phyloP scores from a whole-genome alignment of 495 filamentous ascomycete species.

The Xylaria curta region DNA sequence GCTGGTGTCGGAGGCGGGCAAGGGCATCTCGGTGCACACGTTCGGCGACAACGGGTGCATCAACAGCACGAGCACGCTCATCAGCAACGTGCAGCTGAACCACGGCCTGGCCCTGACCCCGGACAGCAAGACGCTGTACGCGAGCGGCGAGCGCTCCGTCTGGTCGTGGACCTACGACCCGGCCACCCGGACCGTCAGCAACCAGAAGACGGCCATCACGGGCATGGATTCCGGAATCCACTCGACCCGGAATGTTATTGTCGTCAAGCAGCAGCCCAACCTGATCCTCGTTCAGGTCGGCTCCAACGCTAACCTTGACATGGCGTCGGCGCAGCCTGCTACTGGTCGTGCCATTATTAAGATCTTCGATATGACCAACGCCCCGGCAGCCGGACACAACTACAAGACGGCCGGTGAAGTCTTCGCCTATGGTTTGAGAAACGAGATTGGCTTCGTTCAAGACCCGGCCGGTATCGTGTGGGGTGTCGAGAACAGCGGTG shows the following conservation, averaged over 20 bases:
- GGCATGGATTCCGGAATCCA: conserved; percentile 66
- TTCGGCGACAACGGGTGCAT: conserved; percentile 59
- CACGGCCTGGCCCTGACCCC: conserved; percentile 69
- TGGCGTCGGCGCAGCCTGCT: conserved; percentile 47
- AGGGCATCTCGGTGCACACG: conserved; percentile 60
- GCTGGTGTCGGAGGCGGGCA: conserved; percentile 61
- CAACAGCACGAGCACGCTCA: conserved; percentile 43
- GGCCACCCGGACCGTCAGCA: conserved; percentile 47
- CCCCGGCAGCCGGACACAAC: conserved; percentile 46
- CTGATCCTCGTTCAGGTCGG: conserved; percentile 65
- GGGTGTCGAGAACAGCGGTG: conserved; percentile 73
- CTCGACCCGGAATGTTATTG: conserved; percentile 64
- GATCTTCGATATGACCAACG: conserved; percentile 63
- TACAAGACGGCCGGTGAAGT: conserved; percentile 61
- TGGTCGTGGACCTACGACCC: conserved; percentile 68
- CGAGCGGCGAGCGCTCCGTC: conserved; percentile 61
- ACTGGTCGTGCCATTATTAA: conserved; percentile 67
- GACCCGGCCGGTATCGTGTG: conserved; percentile 68
- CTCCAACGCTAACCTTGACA: conserved; percentile 66
- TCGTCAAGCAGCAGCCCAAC: conserved; percentile 59
- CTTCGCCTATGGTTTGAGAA: conserved; percentile 70
- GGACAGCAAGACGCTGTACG: conserved; percentile 70
- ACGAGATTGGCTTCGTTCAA: conserved; percentile 69
- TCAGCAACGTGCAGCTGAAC: conserved; percentile 58
- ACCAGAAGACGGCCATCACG: conserved; percentile 55